Evolutionary conservation across 2,329 filamentous ascomycete species (phyloP), one percentile per base, ranked within the genome.

Genomic region (Fusarium globosum): DNA sequence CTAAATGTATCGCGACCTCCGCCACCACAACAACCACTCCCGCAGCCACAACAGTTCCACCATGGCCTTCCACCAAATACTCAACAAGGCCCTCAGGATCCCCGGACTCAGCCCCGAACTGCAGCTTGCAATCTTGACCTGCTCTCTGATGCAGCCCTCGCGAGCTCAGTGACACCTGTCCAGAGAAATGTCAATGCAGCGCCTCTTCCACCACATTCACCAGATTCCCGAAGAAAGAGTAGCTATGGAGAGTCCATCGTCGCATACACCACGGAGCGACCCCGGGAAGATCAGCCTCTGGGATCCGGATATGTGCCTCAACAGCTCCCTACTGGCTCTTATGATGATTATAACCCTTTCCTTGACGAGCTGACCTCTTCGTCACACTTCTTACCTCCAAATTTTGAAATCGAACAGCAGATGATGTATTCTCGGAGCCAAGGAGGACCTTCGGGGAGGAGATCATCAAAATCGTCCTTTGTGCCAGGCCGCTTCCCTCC

Each of bases 271-370:
- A 73, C 81, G 16, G 87, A 89, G 38, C 85, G 87, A 18, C 80
- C 81, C 28, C 82, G 87, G 39, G 86, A 87, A 26, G 85, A 88
- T 7, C 82, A 82, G 5, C 79, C 83, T 11, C 79, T 88, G 60
- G 78, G 83, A 8, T 81, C 85, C 5, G 83, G 81, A 6, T 83
- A 80, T 70, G 75, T 75, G 11, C 76, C 80, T 28, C 71, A 73
- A 13, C 80, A 78, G 38, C 76, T 78, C 28, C 66, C 76, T 4
- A 76, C 78, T 46, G 78, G 80, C 6, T 79, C 86, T 3, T 87
- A 88, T 68, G 87, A 90, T 63, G 88, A 89, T 72, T 90, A 90
- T 70, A 88, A 89, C 67, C 79, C 90, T 18, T 90, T 91, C 66
- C 80, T 90, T 59, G 89, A 90, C 76, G 88, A 90, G 57, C 88